Evolutionary conservation across 805 yeast genomes (phyloP), one percentile per base, ranked within the genome.

Genomic region (Wickerhamomyces alni): DNA sequence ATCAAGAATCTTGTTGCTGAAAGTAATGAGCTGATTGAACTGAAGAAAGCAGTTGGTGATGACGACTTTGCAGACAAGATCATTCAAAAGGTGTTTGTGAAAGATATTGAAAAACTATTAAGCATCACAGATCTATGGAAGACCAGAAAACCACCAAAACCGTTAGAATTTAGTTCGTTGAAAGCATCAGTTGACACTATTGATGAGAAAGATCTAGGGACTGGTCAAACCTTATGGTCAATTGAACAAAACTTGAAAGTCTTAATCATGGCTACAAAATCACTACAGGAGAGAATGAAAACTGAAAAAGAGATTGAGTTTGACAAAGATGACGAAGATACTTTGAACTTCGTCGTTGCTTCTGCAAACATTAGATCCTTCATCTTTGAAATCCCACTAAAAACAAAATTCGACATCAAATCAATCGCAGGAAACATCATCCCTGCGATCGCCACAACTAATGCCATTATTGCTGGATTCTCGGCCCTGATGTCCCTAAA

Each of bases 361-460:
- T 78, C 96, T 1, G 78, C 96, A 0, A 87, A 88, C 52, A 67
- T 89, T 35, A 70, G 96, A 47, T 80, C 91, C 0, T 55, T 53
- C 36, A 71, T 85, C 2, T 91, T 89, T 55, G 67, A 70, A 18
- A 88, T 89, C 41, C 84, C 80, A 26, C 49, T 67, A 37, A 82
- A 83, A 55, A 71, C 93, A 3, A 81, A 85, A 43, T 93, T 94
- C 56, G 95, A 87, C 44, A 76, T 85, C 45, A 93, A 93, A 58
- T 94, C 85, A 54, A 88, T 91, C 47, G 99, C 99, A 0, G 99
- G 99, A 6, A 93, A 91, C 60, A 93, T 93, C 52, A 93, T 93
- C 30, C 99, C 99, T 0, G 99, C 99, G 0, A 89, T 94, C 50
- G 98, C 99, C 6, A 93, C 99, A 2, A 91, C 97, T 4, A 93